phyloP scores from a whole-genome alignment of 306 rosid genomes.

The Cyamopsis tetragonoloba region DNA sequence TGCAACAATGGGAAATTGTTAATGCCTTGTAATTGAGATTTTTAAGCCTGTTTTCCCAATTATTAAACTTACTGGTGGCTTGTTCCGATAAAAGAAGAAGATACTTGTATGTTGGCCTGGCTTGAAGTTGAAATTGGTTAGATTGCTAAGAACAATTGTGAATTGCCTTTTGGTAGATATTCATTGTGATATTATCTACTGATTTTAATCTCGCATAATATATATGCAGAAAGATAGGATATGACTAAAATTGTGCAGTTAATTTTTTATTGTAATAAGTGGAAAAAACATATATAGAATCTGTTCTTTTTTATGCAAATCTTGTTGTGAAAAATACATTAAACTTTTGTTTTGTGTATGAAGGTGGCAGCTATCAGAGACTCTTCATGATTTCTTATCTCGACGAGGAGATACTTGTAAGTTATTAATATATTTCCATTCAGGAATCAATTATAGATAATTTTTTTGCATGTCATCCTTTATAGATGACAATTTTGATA shows the following conservation, averaged over 20 bases:
- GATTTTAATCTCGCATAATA: not conserved
- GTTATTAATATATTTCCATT: conserved; percentile 27
- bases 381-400: conserved; percentile 96
- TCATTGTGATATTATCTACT: not conserved
- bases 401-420: conserved; percentile 89
- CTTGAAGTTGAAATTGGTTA: conserved; percentile 4
- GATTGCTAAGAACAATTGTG: not conserved
- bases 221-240: not conserved
- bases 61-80: not conserved
- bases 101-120: not conserved
- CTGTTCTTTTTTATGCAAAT: conserved; percentile 1
- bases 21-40: not conserved
- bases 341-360: conserved; percentile 26
- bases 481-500: conserved; percentile 5
- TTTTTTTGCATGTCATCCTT: not conserved
- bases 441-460: conserved; percentile 7
- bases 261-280: not conserved
- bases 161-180: not conserved
- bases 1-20: not conserved
- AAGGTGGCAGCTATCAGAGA: conserved; percentile 81
- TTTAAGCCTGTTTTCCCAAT: not conserved
- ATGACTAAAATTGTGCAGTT: conserved; percentile 1
- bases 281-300: not conserved
- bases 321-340: conserved; percentile 5
- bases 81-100: not conserved